Conservation (phyloP, 2,329 filamentous ascomycete genomes). For the Claviceps sp. region DNA sequence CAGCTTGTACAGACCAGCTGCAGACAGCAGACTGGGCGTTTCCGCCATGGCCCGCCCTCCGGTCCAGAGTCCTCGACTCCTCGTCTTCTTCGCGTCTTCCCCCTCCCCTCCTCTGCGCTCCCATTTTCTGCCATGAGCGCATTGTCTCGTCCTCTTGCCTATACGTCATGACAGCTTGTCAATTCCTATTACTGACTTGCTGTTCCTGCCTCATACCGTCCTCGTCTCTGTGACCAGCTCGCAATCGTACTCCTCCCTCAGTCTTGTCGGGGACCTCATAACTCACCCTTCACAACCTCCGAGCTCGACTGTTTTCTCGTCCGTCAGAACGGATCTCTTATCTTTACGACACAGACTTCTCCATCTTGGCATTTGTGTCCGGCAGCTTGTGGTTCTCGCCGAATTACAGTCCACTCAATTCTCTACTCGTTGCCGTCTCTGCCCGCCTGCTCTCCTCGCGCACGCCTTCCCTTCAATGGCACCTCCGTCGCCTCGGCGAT, state of each 20-base stretch:
- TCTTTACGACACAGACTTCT: not conserved
- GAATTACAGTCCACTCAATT: not conserved
- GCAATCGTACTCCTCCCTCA: slow-evolving; percentile 2
- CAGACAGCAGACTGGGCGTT: slow-evolving; percentile 1
- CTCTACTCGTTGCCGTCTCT: slow-evolving; percentile 8
- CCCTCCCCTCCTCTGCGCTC: slow-evolving; percentile 2
- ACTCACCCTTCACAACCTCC: slow-evolving; percentile 8
- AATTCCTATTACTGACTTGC: slow-evolving; percentile 1
- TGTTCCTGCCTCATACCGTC: slow-evolving; percentile 4
- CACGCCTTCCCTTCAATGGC: slow-evolving; percentile 37
- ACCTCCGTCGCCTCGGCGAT: slow-evolving; percentile 64
- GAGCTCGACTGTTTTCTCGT: slow-evolving; percentile 11
- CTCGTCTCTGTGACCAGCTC: slow-evolving; percentile 7
- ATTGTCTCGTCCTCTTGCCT: slow-evolving; percentile 2
- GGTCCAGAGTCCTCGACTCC: not conserved
- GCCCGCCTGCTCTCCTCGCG: slow-evolving; percentile 16
- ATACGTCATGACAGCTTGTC: slow-evolving; percentile 9
- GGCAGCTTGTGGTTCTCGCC: not conserved
- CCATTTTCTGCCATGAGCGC: slow-evolving; percentile 6
- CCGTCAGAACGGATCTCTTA: not conserved
- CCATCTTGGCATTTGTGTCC: not conserved
- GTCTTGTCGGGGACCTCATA: not conserved
- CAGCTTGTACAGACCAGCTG: not conserved
- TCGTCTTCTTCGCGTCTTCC: slow-evolving; percentile 2
- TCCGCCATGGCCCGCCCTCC: not conserved